Evolutionary conservation across 2,329 filamentous ascomycete species (phyloP), one percentile per base, ranked within the genome.

Genomic region (Penicillium nordicum): DNA sequence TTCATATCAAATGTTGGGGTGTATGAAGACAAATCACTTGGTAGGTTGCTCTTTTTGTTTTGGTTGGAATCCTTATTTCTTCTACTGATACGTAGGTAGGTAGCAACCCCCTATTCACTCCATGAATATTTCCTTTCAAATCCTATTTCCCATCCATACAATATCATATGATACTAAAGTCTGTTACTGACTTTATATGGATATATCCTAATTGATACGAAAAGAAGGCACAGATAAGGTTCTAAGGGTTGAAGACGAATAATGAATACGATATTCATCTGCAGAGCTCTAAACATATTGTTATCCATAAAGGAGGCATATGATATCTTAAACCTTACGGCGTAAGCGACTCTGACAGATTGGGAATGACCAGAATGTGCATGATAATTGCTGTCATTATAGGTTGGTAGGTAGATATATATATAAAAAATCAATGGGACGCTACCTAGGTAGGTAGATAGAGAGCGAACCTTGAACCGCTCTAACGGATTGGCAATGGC

Each of bases 281-380:
- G 32, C 12, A 48, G 34, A n/a, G n/a, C 34, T 29, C 12, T n/a
- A 38, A 27, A 14, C 21, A 38, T 16, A 49, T 47, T 44, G 21
- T 11, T 51, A 14, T 12, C 32, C 40, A 42, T 45, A 44, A 55
- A 50, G 50, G 44, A 52, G 50, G 58, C 48, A 60, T 53, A 53
- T 55, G 42, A 49, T 50, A 38, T 53, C 38, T 23, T 23, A 37
- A 46, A 21, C 21, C 21, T 3, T 3, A n/a, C 5, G 1, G 8
- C 2, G 7, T 12, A 23, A 21, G 12, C 8, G 30, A 34, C 10
- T 34, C 29, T 30, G 18, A 5, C 27, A 23, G n/a, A 21, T 32
- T 14, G n/a, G 23, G n/a, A 30, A 44, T 29, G 42, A 21, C 10
- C 25, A 10, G 12, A n/a, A 44, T 21, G 16, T 18, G 7, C 27